Evolutionary conservation across 768 basidiomycete species (phyloP).

Genomic region (Pleurotus citrinopileatus): DNA sequence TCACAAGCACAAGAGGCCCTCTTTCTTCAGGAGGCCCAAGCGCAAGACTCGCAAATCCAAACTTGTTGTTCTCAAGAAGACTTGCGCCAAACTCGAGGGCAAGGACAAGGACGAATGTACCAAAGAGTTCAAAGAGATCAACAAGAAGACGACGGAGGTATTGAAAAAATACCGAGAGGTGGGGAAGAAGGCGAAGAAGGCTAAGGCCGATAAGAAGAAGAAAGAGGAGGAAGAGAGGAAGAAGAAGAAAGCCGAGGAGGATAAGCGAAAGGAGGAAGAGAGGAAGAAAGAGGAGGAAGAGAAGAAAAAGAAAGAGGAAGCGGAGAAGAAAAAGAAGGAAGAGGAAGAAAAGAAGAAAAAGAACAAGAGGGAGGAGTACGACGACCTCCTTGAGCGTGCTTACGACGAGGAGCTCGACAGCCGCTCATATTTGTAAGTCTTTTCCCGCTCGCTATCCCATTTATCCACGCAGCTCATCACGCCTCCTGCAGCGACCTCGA

Average conservation of each 20-base stretch:
- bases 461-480: not conserved
- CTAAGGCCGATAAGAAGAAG: not conserved
- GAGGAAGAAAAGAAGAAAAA: slow-evolving; percentile 5
- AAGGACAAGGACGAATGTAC: slow-evolving; percentile 7
- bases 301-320: slow-evolving; percentile 7
- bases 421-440: slow-evolving; percentile 2
- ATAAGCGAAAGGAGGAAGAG: slow-evolving; percentile 1
- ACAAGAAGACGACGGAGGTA: not conserved
- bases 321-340: slow-evolving; percentile 1
- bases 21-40: not conserved
- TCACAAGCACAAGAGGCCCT: not conserved
- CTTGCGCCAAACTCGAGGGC: not conserved
- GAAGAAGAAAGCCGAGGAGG: not conserved
- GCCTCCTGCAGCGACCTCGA: not conserved
- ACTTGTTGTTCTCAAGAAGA: slow-evolving; percentile 8
- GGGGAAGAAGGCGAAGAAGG: not conserved
- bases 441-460: not conserved
- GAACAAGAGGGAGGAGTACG: not conserved
- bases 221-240: not conserved
- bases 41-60: slow-evolving; percentile 2
- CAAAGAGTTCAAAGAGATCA: slow-evolving; percentile 3
- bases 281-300: slow-evolving; percentile 6
- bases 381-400: not conserved
- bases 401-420: slow-evolving; percentile 1
- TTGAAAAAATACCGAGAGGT: not conserved